Base-by-base conservation (phyloP, 352 stramenopile species). In the Phytophthora rubi region DNA sequence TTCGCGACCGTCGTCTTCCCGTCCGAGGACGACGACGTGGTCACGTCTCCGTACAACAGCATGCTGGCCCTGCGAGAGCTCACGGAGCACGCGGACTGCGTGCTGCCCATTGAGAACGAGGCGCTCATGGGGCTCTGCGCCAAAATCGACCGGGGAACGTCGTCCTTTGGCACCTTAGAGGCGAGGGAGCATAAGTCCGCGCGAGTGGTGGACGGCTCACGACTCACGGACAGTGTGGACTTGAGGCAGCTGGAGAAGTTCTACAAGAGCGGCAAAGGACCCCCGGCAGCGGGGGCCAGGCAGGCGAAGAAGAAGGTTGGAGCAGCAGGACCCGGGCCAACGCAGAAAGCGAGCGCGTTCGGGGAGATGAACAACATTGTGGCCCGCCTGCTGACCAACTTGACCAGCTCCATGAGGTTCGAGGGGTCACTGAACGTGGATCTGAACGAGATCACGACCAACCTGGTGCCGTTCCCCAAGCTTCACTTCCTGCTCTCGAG, bases 371-470 rank as follows among this genome's bases (percentile, higher is more conserved):
- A 99, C 86, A 89, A 97, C 62, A 93, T 99, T 42, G 97, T 99
- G 66, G 97, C 97, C 15, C 92, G 98, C 59, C 85, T 99, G 13
- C 93, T 99, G 66, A 99, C 94, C 32, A 98, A 98, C n/a, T 77
- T 99, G 56, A 99, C 98, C n/a, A 98, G 97, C 58, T 99, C 95
- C 9, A 97, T 99, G 76, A 96, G 98, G 68, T 99, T 99, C 78
- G 94, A 99, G 79, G 97, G 98, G 54, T 96, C 95, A 30, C 79
- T 99, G 52, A 99, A 99, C 78, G 97, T 99, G 52, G 98, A 99
- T 89, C 84, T 99, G 59, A 99, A 97, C 66, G 97, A 99, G 83
- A 99, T 99, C 87, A 98, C 98, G 77, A 99, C 97, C 67, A 99
- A 99, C 84, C 88, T 99, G 76, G 97, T 99, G 44, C 98, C 98